Percentiles rank a stretch among this genome's conserved stretches.
phyloP scores from a whole-genome alignment of 1,139 yeast species.

The Hansenula sp. region DNA sequence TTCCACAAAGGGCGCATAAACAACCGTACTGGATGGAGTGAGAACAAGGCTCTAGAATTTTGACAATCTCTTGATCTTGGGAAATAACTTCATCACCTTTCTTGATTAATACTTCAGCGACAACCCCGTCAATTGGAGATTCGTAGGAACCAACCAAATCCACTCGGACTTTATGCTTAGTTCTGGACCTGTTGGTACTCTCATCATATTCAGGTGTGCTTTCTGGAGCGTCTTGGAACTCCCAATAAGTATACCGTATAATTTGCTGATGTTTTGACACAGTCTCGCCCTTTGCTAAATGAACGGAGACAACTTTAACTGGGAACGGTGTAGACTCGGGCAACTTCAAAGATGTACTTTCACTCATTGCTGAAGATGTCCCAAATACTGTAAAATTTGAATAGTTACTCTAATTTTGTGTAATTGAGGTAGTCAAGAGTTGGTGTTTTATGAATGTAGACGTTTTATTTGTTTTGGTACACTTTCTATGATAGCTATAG shows the following conservation, averaged over 20 bases:
- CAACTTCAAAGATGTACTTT: conserved; percentile 28
- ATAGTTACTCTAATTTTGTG: no score
- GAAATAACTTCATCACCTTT: conserved; percentile 60
- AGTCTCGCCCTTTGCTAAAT: conserved; percentile 37
- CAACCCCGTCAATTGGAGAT: conserved; percentile 74
- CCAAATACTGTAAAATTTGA: no score
- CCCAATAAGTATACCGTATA: conserved; percentile 56
- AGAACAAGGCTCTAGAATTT: conserved; percentile 77
- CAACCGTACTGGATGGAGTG: conserved; percentile 98
- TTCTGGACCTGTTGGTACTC: conserved; percentile 21
- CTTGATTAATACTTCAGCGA: conserved; percentile 46
- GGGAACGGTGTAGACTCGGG: conserved; percentile 59
- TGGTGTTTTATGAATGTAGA: no score
- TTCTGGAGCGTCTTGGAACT: conserved; percentile 57
- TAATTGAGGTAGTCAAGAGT: no score
- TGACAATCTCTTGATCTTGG: conserved; percentile 45
- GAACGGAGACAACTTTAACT: conserved; percentile 46
- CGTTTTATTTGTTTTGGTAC: no score
- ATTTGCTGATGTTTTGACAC: conserved; percentile 46
- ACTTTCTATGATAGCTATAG: no score
- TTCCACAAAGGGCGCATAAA: conserved; percentile 91
- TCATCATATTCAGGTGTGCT: conserved; percentile 37
- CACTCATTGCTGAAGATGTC: conserved; percentile 18
- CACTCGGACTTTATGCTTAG: conserved; percentile 41
- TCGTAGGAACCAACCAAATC: conserved; percentile 73